Evolutionary conservation across 371 early-diverging fungal genomes (phyloP), one percentile per base, ranked within the genome.

Genomic region (Nematocida sp.): DNA sequence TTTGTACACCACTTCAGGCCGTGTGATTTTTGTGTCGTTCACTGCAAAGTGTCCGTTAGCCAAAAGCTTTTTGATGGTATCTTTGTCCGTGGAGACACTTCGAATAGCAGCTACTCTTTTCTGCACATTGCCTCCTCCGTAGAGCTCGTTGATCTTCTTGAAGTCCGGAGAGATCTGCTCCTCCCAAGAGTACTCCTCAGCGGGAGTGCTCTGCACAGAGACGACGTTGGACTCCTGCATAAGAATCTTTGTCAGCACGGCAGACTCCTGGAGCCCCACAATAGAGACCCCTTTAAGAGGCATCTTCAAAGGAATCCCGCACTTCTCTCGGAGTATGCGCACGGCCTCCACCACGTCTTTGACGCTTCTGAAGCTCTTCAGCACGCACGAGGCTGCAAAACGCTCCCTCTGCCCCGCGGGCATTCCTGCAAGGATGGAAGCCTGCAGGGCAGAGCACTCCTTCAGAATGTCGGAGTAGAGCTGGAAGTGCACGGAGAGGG

Each of bases 211-310:
- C 2, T 27, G 17, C 2, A 81, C 40, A 32, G 51, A 51, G 1
- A 83, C 49, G 11, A 79, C 15, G 55, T 81, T 80, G 49, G 78
- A 83, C 53, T 83, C 83, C 31, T 58, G 48, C 27, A 40, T 31
- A n/a, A 70, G 27, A 25, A 70, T 62, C 11, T 34, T 15, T 5
- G 74, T 51, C 8, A 70, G 45, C 0, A 57, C 74, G 2, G 56
- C 88, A 43, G 92, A 84, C 13, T 87, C 85, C 77, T 86, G 85
- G 80, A 92, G 84, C 81, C 95, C 93, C 77, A 96, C 87, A 52
- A 97, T 89, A 29, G 92, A 89, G 51, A 94, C 84, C 82, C 94
- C 92, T 81, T 89, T 88, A 74, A 95, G 84, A 17, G 97, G 97
- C 31, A 91, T 94, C 89, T 96, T 99, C 77, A 96, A 87, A 64